Evolutionary conservation across 1,139 yeast species (phyloP).

Genomic region (Zygoascus sp.): DNA sequence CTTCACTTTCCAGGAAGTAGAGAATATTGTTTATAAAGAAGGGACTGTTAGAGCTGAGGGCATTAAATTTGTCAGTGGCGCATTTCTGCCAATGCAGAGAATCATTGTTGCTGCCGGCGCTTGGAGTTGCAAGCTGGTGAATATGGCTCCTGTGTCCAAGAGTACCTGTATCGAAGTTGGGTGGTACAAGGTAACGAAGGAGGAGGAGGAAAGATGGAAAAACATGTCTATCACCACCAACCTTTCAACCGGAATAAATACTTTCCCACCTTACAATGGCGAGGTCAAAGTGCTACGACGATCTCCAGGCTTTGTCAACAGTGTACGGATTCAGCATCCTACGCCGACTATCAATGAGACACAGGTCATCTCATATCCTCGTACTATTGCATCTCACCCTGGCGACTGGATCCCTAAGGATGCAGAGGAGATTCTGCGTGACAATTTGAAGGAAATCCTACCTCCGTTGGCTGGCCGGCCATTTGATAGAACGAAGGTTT

Average conservation of each 20-base stretch:
- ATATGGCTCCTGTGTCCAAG: conserved; percentile 9
- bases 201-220: conserved; percentile 13
- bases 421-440: conserved; percentile 10
- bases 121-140: conserved; percentile 14
- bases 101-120: conserved; percentile 15
- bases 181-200: conserved; percentile 13
- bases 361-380: conserved; percentile 13
- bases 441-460: conserved; percentile 13
- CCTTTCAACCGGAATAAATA: conserved; percentile 14
- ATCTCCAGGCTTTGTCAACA: conserved; percentile 14
- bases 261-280: conserved; percentile 14
- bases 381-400: conserved; percentile 12
- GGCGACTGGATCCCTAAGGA: conserved; percentile 15
- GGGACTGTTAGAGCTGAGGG: conserved; percentile 11
- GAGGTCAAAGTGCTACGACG: conserved; percentile 13
- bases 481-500: conserved; percentile 13
- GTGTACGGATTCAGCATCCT: conserved; percentile 9
- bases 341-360: conserved; percentile 6
- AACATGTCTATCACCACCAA: conserved; percentile 16
- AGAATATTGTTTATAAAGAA: conserved; percentile 5
- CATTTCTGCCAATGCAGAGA: conserved; percentile 1
- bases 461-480: conserved; percentile 12
- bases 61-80: conserved; percentile 7
- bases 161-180: conserved; percentile 15
- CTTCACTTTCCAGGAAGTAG: conserved; percentile 13